Evolutionary conservation across 768 basidiomycete genomes (phyloP), one percentile per base, ranked within the genome.

Genomic region (Agaricus blazei): DNA sequence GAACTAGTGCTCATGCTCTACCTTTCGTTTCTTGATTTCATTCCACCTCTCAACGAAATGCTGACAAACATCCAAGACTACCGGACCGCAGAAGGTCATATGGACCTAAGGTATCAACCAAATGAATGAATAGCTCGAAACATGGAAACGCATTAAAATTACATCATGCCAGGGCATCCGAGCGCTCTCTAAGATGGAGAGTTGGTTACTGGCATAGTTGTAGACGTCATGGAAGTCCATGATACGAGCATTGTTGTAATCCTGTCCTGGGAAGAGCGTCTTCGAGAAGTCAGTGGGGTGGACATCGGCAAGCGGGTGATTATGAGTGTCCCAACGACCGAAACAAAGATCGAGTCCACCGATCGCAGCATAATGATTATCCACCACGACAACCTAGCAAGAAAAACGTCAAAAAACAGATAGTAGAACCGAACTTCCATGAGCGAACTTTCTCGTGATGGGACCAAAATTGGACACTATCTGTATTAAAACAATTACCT

Each of bases 141-240:
- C 45, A 24, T 4, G 31, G 36, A 15, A 45, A 36, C 41, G 23
- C 23, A 51, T 19, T 19, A 41, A 51, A 27, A 71, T 56, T 53
- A 91, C 92, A 72, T 98, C 95, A 65, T 98, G 95, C 95, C 95
- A 98, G 1, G 95, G 92, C 93, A 94, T 93, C 58, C 90, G 75
- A 1, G 83, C 74, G 12, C 74, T 84, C 60, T 92, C 88, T 44
- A 85, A 65, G 46, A 84, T 78, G 31, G 84, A 85, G 14, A 93
- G 66, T 0, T 77, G 76, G 57, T 87, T 90, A 63, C 82, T 86
- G 24, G 83, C 81, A 65, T 84, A 93, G 58, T 91, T 78, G 54
- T 81, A 76, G 0, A 98, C 96, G 9, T 87, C 75, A 65, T 93
- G 79, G 73, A 95, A 94, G 65, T 96, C 93, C 68, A 83, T 76